phyloP scores from a whole-genome alignment of 768 basidiomycete genomes.

The Naganishia friedmannii region DNA sequence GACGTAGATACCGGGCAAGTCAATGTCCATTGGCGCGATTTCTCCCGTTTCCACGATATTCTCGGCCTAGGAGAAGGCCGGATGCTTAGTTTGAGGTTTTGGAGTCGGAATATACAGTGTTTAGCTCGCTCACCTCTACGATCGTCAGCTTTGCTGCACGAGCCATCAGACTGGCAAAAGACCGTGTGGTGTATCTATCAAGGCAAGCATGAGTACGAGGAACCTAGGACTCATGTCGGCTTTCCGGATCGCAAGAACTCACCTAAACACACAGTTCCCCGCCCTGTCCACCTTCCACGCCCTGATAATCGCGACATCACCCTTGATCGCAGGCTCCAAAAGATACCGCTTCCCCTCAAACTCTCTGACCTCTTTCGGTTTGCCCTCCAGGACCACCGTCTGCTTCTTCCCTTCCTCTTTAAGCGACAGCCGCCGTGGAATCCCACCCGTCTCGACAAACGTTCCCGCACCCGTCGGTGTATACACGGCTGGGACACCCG shows the following conservation, averaged over 20 bases:
- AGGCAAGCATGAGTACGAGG: neutral
- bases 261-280: constrained; percentile 50
- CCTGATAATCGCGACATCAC: constrained; percentile 47
- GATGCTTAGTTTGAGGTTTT: constrained; percentile 5
- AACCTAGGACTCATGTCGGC: neutral
- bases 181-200: constrained; percentile 45
- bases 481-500: constrained; percentile 46
- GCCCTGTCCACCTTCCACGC: constrained; percentile 50
- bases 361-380: constrained; percentile 38
- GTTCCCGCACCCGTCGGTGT: constrained; percentile 47
- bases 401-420: constrained; percentile 37
- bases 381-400: constrained; percentile 37
- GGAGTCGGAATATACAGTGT: no score
- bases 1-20: constrained; percentile 49
- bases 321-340: constrained; percentile 46
- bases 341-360: constrained; percentile 45
- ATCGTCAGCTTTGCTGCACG: constrained; percentile 46
- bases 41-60: constrained; percentile 49
- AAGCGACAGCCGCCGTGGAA: constrained; percentile 38
- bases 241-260: constrained; percentile 12
- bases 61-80: constrained; percentile 37
- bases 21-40: constrained; percentile 45
- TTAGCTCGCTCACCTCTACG: constrained; percentile 43
- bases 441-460: constrained; percentile 46
- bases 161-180: constrained; percentile 45